A percentile compares a stretch with the other conserved stretches of the same genome.
These are phyloP conservation scores for Argentina anserina DNA, from an alignment of 306 rosid genomes.

Conservation along the genomic window DNA sequence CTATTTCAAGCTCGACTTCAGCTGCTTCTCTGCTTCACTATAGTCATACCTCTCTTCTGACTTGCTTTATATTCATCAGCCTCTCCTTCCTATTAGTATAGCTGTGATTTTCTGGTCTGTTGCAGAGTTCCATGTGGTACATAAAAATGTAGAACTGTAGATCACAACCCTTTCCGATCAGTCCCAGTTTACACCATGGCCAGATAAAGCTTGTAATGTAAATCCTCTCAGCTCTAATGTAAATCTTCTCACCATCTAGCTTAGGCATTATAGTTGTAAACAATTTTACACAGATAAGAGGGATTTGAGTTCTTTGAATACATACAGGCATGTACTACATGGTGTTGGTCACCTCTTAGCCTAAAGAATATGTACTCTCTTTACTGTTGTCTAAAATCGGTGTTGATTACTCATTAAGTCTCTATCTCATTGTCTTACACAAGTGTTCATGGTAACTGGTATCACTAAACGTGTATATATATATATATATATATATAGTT, in stretches of 20 bases:
- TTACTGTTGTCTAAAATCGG: neutral
- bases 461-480: no score
- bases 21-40: slow-evolving; percentile 36
- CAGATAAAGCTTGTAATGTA: neutral
- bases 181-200: neutral
- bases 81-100: slow-evolving; percentile 32
- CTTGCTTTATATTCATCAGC: slow-evolving; percentile 34
- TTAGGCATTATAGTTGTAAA: slow-evolving; percentile 8
- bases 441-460: neutral
- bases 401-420: neutral
- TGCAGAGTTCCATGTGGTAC: neutral
- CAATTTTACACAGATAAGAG: neutral
- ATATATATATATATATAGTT: neutral
- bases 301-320: neutral
- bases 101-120: slow-evolving; percentile 18
- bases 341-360: neutral
- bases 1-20: slow-evolving; percentile 38
- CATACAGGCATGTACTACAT: neutral
- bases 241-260: neutral
- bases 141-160: neutral
- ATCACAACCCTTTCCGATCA: neutral
- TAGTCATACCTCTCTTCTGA: slow-evolving; percentile 27
- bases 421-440: neutral
- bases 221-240: neutral
- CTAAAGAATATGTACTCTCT: neutral